Evolutionary conservation across 140 eudicot species (phyloP).

Genomic region (Erigeron philadelphicus): DNA sequence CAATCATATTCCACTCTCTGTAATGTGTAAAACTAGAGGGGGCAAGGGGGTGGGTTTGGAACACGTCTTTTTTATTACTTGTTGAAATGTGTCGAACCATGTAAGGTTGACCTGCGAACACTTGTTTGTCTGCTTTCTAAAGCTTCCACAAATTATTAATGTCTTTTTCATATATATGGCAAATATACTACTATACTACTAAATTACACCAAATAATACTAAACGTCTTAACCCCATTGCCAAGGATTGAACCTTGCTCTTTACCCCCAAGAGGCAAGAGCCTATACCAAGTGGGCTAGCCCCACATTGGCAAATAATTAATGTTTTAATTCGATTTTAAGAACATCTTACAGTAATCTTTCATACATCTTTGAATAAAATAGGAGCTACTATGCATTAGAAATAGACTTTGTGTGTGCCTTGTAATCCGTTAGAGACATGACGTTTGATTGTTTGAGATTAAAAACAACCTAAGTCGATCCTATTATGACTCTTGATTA

Average conservation of each 20-base stretch:
- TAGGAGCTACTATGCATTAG: neutral
- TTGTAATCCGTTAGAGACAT: neutral
- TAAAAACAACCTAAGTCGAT: neutral
- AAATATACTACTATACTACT: too few species aligned
- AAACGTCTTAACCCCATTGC: too few species aligned
- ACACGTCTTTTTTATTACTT: neutral
- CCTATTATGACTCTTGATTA: neutral
- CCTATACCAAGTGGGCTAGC: too few species aligned
- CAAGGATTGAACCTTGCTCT: too few species aligned
- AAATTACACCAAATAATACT: too few species aligned
- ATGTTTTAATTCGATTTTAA: neutral
- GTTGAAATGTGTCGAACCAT: neutral
- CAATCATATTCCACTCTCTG: neutral
- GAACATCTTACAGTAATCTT: neutral
- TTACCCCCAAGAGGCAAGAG: too few species aligned
- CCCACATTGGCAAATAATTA: neutral
- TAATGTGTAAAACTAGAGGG: neutral
- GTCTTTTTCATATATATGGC: too few species aligned
- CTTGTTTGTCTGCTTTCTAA: neutral
- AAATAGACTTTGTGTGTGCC: constrained; percentile 3
- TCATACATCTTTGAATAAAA: neutral
- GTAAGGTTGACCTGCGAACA: neutral
- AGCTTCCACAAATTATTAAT: neutral
- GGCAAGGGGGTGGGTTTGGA: neutral
- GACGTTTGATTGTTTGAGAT: neutral